These are phyloP conservation scores for Didymella segeticola DNA, from an alignment of 2,329 filamentous ascomycete species.

Conservation along the genomic window DNA sequence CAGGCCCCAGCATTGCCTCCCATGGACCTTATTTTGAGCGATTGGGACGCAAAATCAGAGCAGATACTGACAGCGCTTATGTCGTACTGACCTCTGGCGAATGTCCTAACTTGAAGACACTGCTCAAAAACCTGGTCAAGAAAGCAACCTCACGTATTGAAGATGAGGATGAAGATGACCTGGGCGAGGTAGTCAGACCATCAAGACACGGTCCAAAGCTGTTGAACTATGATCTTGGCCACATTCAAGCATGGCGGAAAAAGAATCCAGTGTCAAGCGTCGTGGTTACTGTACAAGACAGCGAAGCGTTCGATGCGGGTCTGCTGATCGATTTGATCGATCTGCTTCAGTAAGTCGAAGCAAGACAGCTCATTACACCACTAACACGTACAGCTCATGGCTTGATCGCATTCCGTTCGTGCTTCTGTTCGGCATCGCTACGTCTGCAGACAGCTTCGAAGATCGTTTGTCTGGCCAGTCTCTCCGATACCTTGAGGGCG, in stretches of 20 bases:
- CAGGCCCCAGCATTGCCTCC: conserved; percentile 78
- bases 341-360: conserved; percentile 66
- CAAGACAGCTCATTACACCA: not conserved
- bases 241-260: conserved; percentile 67
- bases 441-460: conserved; percentile 80
- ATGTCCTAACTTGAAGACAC: conserved; percentile 74
- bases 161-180: conserved; percentile 60
- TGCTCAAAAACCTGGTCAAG: conserved; percentile 75
- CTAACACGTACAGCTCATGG: conserved; percentile 63
- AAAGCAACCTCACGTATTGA: conserved; percentile 65
- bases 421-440: conserved; percentile 79
- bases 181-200: conserved; percentile 21
- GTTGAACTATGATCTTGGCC: conserved; percentile 80
- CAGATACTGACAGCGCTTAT: conserved; percentile 58
- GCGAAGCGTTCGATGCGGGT: conserved; percentile 77
- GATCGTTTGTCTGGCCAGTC: conserved; percentile 74
- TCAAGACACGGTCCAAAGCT: conserved; percentile 66
- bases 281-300: conserved; percentile 78
- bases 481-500: conserved; percentile 70
- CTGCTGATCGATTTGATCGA: conserved; percentile 75
- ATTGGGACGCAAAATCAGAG: conserved; percentile 57
- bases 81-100: conserved; percentile 73
- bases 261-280: conserved; percentile 64
- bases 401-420: conserved; percentile 77
- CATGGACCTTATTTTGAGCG: conserved; percentile 77